A percentile compares a stretch with the other conserved stretches of the same genome.
Conservation (phyloP, 306 rosid species). For the Prinsepia uniflora region DNA sequence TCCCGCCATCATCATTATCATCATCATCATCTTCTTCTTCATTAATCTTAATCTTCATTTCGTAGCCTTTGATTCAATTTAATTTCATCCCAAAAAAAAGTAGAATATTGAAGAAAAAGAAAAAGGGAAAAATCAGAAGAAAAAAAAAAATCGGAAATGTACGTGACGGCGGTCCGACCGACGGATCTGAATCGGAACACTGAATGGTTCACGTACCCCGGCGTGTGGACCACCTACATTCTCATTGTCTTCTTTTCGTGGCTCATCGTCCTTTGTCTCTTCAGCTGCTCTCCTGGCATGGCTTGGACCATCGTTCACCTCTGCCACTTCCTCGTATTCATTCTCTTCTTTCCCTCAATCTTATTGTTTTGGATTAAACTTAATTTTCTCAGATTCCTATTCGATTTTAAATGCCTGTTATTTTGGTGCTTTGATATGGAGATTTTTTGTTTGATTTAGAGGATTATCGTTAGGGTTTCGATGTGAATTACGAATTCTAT, state of each 20-base stretch:
- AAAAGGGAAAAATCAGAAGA: too few species aligned
- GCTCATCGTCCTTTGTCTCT: slow-evolving; percentile 34
- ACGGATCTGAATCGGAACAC: slow-evolving; percentile 51
- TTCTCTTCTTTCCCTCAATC: neutral
- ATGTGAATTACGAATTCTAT: neutral
- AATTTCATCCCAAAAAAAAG: neutral
- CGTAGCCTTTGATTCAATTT: neutral
- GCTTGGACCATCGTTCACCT: slow-evolving; percentile 51
- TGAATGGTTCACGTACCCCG: slow-evolving; percentile 47
- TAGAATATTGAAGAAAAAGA: neutral
- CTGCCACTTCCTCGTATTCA: slow-evolving; percentile 32
- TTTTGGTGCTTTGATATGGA: neutral
- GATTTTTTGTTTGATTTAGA: neutral
- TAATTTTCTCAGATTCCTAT: neutral
- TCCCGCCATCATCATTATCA: neutral
- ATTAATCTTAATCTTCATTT: neutral
- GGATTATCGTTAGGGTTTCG: slow-evolving; percentile 3
- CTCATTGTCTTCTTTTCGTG: slow-evolving; percentile 41
- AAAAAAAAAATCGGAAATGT: slow-evolving; percentile 21
- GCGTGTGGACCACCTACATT: slow-evolving; percentile 44
- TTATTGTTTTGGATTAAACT: neutral
- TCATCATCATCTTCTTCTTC: neutral
- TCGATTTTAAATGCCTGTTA: neutral
- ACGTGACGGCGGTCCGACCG: slow-evolving; percentile 36
- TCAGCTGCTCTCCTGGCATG: slow-evolving; percentile 40